Conservation (phyloP, 1,284 basidiomycete species). For the Cutaneotrichosporon sp. region DNA sequence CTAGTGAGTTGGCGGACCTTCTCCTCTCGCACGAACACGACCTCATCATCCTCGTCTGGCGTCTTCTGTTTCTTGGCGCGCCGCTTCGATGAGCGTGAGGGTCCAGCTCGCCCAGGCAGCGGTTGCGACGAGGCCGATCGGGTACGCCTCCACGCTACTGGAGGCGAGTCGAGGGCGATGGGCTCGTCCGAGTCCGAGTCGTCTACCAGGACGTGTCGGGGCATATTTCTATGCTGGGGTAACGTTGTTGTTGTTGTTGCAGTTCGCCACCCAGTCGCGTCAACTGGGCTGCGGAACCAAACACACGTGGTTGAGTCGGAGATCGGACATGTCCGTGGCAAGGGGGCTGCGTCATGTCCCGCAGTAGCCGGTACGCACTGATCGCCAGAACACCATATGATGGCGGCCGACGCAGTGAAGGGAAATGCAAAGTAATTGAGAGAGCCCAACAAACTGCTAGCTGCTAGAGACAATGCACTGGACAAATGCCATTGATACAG, state of each 20-base stretch:
- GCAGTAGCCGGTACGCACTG: too few species aligned
- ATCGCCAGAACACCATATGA: too few species aligned
- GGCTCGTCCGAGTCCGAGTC: conserved; percentile 30
- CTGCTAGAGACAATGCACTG: too few species aligned
- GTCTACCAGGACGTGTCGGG: conserved; percentile 5
- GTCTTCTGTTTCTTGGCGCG: conserved; percentile 7
- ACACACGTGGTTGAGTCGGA: neutral
- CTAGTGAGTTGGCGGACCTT: conserved; percentile 7
- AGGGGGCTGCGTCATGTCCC: neutral
- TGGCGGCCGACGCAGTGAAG: too few species aligned
- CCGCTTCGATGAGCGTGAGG: neutral
- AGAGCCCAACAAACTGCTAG: too few species aligned
- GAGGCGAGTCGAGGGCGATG: conserved; percentile 19
- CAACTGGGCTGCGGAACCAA: conserved; percentile 10
- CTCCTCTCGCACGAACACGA: conserved; percentile 23
- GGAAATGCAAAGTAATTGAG: too few species aligned
- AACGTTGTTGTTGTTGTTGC: neutral
- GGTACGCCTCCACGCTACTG: neutral
- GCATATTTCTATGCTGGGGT: neutral
- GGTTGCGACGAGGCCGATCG: neutral
- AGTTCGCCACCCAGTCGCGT: neutral
- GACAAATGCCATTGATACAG: too few species aligned
- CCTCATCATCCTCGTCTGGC: conserved; percentile 23
- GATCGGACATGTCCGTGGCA: neutral
- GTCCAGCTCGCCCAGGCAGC: neutral